Evolutionary conservation across 352 stramenopile species (phyloP).

Genomic region (Blastocystis sp.): DNA sequence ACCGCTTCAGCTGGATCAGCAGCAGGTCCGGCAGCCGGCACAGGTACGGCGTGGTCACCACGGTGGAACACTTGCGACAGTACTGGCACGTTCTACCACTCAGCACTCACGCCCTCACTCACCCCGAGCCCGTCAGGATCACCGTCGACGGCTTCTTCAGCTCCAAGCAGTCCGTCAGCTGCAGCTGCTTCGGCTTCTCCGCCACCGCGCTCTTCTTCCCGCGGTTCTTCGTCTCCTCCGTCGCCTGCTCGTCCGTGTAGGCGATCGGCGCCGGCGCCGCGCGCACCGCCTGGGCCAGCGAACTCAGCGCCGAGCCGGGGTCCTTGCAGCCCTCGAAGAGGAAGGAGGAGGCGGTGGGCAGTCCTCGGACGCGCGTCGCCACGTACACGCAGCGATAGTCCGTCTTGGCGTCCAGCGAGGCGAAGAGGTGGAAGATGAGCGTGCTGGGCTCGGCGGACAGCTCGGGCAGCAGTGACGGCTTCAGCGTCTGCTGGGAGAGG

Average conservation of each 20-base stretch:
- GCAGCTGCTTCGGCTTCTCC: not conserved
- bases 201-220: not conserved
- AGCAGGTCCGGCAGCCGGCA: slow-evolving; percentile 92
- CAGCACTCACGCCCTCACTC: not conserved
- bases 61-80: not conserved
- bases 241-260: not conserved
- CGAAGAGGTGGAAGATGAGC: not conserved
- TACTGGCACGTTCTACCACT: slow-evolving; percentile 32
- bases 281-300: not conserved
- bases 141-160: slow-evolving; percentile 46
- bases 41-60: slow-evolving; percentile 75
- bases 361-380: not conserved
- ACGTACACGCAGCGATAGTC: slow-evolving; percentile 36
- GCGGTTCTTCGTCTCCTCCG: not conserved
- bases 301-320: not conserved
- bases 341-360: not conserved
- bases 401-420: not conserved
- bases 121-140: slow-evolving; percentile 1
- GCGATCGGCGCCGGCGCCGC: not conserved
- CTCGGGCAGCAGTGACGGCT: not conserved
- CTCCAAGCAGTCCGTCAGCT: slow-evolving; percentile 27
- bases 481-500: not conserved
- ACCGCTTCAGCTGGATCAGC: slow-evolving; percentile 99
- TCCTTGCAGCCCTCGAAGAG: not conserved
- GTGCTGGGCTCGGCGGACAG: not conserved